phyloP scores from a whole-genome alignment of 2,329 filamentous ascomycete genomes.

The Didymella pinodella region DNA sequence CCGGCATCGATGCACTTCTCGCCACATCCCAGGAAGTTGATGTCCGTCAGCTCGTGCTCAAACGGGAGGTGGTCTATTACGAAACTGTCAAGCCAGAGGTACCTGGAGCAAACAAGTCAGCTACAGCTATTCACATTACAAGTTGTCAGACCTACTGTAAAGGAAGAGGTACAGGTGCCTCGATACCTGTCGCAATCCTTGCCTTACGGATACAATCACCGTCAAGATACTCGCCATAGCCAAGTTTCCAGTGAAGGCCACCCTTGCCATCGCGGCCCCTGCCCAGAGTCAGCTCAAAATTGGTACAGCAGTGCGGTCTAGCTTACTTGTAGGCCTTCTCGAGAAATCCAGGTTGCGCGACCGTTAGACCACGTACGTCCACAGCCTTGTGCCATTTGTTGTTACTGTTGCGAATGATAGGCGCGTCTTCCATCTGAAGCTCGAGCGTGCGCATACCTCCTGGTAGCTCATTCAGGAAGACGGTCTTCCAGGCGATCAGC shows the following conservation, averaged over 20 bases:
- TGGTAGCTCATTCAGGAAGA: constrained; percentile 35
- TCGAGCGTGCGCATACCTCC: constrained; percentile 36
- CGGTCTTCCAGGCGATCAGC: constrained; percentile 42
- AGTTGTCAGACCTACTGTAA: constrained; percentile 23
- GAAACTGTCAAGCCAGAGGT: constrained; percentile 45
- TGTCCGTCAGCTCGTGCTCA: constrained; percentile 33
- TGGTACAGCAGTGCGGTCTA: neutral
- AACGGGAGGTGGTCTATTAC: constrained; percentile 47
- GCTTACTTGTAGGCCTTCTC: constrained; percentile 38
- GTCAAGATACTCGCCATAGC: constrained; percentile 48
- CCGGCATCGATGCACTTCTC: constrained; percentile 41
- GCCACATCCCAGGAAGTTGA: constrained; percentile 37
- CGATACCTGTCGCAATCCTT: constrained; percentile 37
- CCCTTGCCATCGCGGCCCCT: constrained; percentile 44
- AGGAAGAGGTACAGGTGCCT: constrained; percentile 33
- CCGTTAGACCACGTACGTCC: constrained; percentile 33
- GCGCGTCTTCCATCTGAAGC: constrained; percentile 37
- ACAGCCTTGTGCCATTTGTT: constrained; percentile 34
- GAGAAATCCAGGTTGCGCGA: constrained; percentile 24
- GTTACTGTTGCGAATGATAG: constrained; percentile 34
- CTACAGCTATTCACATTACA: neutral
- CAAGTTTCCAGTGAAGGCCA: constrained; percentile 36
- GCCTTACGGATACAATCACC: constrained; percentile 42
- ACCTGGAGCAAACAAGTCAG: constrained; percentile 15
- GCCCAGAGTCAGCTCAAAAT: constrained; percentile 4